Base-by-base conservation (phyloP, 1,139 yeast genomes). In the Magnusiomyces sp. region DNA sequence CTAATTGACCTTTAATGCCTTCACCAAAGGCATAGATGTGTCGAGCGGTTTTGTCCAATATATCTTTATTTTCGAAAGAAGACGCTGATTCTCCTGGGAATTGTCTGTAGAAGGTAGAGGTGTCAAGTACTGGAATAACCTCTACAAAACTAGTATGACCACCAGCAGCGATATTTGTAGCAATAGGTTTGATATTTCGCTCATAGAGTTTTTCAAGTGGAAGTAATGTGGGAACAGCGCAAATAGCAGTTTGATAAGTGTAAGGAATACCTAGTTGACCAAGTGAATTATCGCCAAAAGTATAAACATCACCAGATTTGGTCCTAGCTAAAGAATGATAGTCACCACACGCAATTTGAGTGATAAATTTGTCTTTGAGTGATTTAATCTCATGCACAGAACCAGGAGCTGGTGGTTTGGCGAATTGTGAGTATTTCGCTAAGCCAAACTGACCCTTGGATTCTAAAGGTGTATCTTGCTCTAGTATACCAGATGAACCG, bases 1-100 rank as follows among this genome's bases (percentile, higher is more conserved):
- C 98, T 51, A 89, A 71, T 66, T 88, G 95, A n/a, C 97, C 98
- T 58, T 77, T 76, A 48, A 84, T 66, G 3, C 97, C 96, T 59
- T 81, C 80, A 23, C 98, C 98, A 69, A 89, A 82, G 5, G 88
- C 74, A 57, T 59, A 66, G 42, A 58, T 49, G 38, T 54, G 57
- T 23, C 50, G 60, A 55, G 45, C 68, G 62, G 45, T 53, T 60
- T 38, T 65, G 56, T 1, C 56, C 62, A 16, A 58, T 56, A 20
- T 65, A 58, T 43, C 40, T 14, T 42, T 31, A 41, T 36, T 56
- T 59, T 2, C 56, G 53, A 23, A 53, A 55, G 1, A 55, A 56
- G 40, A 56, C 56, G 4, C 37, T 17, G 36, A 45, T 40, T 33
- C 34, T n/a, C 36, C 31, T 13, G 47, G 37, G 39, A 38, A 45